Conservation (phyloP, 805 yeast species). For the Hanseniaspora pseudoguilliermondii region DNA sequence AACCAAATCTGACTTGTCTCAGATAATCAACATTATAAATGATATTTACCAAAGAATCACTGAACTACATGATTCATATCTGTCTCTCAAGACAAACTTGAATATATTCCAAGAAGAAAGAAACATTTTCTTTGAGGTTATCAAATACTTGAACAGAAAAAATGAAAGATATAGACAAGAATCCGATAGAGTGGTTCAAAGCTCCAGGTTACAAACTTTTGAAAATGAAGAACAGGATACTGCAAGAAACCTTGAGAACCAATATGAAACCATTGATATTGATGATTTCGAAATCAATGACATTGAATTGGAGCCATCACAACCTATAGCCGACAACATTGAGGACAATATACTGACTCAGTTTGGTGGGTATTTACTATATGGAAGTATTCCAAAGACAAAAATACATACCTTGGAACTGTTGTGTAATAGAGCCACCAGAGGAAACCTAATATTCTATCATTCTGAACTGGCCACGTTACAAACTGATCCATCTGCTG, state of each 20-base stretch:
- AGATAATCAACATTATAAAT: constrained; percentile 46
- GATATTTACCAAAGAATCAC: constrained; percentile 59
- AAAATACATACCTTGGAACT: constrained; percentile 62
- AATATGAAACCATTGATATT: constrained; percentile 8
- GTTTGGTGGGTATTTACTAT: constrained; percentile 24
- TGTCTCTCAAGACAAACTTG: constrained; percentile 47
- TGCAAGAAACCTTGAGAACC: constrained; percentile 8
- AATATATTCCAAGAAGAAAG: constrained; percentile 59
- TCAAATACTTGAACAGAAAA: constrained; percentile 33
- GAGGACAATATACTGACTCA: constrained; percentile 10
- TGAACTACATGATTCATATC: constrained; percentile 60
- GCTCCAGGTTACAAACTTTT: constrained; percentile 17
- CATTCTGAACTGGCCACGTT: constrained; percentile 39
- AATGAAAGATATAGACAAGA: constrained; percentile 21
- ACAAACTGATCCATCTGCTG: constrained; percentile 16
- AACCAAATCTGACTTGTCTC: constrained; percentile 38
- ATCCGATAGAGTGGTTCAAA: constrained; percentile 17
- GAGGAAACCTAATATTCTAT: constrained; percentile 80
- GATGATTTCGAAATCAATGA: constrained; percentile 13
- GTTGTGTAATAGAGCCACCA: constrained; percentile 79
- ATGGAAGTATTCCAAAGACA: constrained; percentile 71
- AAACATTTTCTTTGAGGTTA: constrained; percentile 41
- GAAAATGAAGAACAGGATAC: constrained; percentile 14
- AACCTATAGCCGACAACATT: constrained; percentile 9
- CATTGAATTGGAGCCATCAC: constrained; percentile 15